Percentiles rank a stretch among this genome's conserved stretches.
Evolutionary conservation across 805 yeast species (phyloP).

Genomic region (Jamesozyma rosinii): DNA sequence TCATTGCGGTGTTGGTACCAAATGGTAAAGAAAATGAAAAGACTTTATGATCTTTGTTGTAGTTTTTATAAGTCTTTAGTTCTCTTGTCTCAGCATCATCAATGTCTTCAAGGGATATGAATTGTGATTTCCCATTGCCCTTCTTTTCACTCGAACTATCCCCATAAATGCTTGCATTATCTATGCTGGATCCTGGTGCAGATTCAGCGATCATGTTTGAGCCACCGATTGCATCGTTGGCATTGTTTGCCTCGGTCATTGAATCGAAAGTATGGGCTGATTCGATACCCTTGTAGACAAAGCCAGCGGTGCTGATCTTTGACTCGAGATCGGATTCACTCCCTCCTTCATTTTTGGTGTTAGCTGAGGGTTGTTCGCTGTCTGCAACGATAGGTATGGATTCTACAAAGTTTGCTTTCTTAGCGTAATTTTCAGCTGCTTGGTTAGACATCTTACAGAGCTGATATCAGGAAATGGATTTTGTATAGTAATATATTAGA

Average conservation of each 20-base stretch:
- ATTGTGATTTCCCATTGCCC: constrained; percentile 2
- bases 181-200: neutral
- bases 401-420: neutral
- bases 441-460: neutral
- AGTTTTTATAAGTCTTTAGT: constrained; percentile 4
- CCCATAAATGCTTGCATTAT: neutral
- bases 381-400: neutral
- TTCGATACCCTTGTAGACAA: constrained; percentile 6
- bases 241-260: constrained; percentile 6
- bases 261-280: constrained; percentile 6
- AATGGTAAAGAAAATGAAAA: constrained; percentile 34
- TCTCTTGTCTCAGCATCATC: constrained; percentile 10
- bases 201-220: constrained; percentile 4
- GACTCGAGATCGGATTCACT: neutral
- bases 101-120: constrained; percentile 7
- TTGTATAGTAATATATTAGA: no score
- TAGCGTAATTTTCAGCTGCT: neutral
- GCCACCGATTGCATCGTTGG: constrained; percentile 12
- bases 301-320: neutral
- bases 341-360: neutral
- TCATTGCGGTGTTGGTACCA: constrained; percentile 22
- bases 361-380: constrained; percentile 5
- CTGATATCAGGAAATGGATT: no score
- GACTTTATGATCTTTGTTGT: constrained; percentile 23
- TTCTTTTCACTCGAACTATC: neutral